phyloP scores from a whole-genome alignment of 164 flowering plant genomes.

The Stephania yunnanensis region DNA sequence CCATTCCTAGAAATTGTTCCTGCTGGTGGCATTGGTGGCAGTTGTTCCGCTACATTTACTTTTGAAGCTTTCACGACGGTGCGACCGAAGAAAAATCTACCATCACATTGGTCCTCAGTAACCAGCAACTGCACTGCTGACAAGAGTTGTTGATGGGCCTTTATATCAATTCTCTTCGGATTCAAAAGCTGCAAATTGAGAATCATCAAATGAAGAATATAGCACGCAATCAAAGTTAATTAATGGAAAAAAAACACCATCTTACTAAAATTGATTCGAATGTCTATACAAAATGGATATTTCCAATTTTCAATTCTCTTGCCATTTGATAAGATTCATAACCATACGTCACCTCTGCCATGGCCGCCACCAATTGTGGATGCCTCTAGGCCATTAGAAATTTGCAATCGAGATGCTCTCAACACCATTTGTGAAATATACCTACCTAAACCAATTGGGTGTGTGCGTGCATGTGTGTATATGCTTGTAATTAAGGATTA shows the following conservation, averaged over 20 bases:
- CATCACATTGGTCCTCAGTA: slow-evolving; percentile 66
- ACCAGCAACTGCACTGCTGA: slow-evolving; percentile 68
- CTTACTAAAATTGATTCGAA: not conserved
- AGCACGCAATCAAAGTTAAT: not conserved
- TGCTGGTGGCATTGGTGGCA: slow-evolving; percentile 12
- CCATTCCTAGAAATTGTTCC: slow-evolving; percentile 32
- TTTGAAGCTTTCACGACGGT: slow-evolving; percentile 32
- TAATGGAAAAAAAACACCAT: not conserved
- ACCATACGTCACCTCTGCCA: no score
- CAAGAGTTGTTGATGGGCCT: slow-evolving; percentile 45
- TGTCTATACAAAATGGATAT: not conserved
- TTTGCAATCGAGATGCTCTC: no score
- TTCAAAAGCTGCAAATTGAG: slow-evolving; percentile 44
- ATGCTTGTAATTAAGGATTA: no score
- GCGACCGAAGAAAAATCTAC: slow-evolving; percentile 64
- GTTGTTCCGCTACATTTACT: slow-evolving; percentile 9
- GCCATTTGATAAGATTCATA: no score
- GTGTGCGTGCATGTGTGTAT: no score
- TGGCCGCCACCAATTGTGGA: no score
- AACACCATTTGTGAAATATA: no score
- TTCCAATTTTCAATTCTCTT: no score
- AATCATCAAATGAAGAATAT: not conserved
- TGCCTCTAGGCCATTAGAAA: no score
- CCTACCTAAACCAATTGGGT: no score
- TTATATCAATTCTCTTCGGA: slow-evolving; percentile 48